Evolutionary conservation across 2,329 filamentous ascomycete genomes (phyloP).

Genomic region (Alternaria metachromatica): DNA sequence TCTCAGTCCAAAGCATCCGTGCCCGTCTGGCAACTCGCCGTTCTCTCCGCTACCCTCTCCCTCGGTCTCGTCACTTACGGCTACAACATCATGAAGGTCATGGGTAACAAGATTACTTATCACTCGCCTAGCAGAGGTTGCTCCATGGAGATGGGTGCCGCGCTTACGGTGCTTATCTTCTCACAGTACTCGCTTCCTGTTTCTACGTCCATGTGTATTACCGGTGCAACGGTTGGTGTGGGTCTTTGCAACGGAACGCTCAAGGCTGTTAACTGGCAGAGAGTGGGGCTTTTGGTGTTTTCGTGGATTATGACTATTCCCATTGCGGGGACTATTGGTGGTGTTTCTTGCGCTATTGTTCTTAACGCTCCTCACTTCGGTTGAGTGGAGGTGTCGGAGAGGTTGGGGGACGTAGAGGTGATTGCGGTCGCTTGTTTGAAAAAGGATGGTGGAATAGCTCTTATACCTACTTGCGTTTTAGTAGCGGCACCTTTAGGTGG

Average conservation of each 20-base stretch:
- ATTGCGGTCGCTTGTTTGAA: fast-evolving
- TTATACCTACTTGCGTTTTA: neutral
- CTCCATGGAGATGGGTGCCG: conserved; percentile 82
- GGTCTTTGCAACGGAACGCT: conserved; percentile 76
- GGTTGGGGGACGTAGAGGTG: fast-evolving
- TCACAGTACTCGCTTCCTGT: conserved; percentile 78
- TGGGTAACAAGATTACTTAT: conserved; percentile 61
- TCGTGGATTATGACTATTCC: conserved; percentile 72
- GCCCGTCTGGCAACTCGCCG: conserved; percentile 77
- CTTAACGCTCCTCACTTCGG: conserved; percentile 66
- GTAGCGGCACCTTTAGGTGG: neutral
- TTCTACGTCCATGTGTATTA: conserved; percentile 74
- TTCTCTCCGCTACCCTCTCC: conserved; percentile 68
- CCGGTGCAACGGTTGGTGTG: conserved; percentile 78
- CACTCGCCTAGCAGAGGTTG: conserved; percentile 47
- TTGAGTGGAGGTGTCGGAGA: neutral
- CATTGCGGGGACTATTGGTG: conserved; percentile 64
- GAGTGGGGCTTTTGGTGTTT: conserved; percentile 70
- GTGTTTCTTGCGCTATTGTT: conserved; percentile 54
- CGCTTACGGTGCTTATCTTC: conserved; percentile 77
- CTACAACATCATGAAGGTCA: conserved; percentile 87
- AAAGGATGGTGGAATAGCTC: neutral
- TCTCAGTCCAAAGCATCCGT: conserved; percentile 69
- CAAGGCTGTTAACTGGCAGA: conserved; percentile 76
- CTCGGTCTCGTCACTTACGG: conserved; percentile 74